Conservation (phyloP, 2,329 filamentous ascomycete genomes). For the Orbilia oligospora region DNA sequence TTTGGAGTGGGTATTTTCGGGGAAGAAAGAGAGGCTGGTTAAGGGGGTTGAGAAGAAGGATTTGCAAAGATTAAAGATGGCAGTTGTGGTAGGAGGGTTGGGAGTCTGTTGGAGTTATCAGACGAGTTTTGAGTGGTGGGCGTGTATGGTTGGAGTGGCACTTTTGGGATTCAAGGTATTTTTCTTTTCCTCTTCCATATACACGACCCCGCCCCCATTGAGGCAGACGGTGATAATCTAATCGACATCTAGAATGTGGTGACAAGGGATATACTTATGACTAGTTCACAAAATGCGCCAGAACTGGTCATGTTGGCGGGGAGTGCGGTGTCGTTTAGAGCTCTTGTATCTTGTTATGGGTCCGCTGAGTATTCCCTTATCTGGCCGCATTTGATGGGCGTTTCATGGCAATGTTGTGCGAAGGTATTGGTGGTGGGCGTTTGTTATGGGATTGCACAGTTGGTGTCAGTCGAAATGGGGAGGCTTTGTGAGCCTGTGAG, state of each 20-base stretch:
- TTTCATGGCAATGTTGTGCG: background rate
- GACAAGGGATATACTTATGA: slow-evolving; percentile 45
- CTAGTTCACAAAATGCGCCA: background rate
- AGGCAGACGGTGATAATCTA: background rate
- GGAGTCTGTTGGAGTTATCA: slow-evolving; percentile 32
- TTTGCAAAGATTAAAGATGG: background rate
- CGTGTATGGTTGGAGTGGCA: slow-evolving; percentile 31
- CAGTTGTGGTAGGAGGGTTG: slow-evolving; percentile 3
- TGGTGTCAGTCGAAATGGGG: slow-evolving; percentile 27
- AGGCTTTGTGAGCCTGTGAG: slow-evolving; percentile 36
- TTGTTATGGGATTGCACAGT: slow-evolving; percentile 29
- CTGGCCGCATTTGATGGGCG: background rate
- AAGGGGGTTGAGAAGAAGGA: background rate
- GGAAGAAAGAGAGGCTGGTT: background rate
- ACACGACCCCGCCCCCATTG: too few species aligned
- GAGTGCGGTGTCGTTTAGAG: slow-evolving; percentile 27
- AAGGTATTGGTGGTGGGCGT: slow-evolving; percentile 3
- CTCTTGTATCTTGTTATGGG: slow-evolving; percentile 26
- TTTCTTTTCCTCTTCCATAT: background rate
- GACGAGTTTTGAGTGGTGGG: slow-evolving; percentile 53
- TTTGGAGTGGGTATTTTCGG: slow-evolving; percentile 48
- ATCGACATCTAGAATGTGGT: slow-evolving; percentile 32
- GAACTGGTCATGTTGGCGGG: slow-evolving; percentile 44
- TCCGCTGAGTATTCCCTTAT: slow-evolving; percentile 23
- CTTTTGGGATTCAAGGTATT: slow-evolving; percentile 39